Percentiles rank a stretch among this genome's conserved stretches.
Conservation (phyloP, 2,329 filamentous ascomycete genomes). For the Nothomitra cinnamomea region DNA sequence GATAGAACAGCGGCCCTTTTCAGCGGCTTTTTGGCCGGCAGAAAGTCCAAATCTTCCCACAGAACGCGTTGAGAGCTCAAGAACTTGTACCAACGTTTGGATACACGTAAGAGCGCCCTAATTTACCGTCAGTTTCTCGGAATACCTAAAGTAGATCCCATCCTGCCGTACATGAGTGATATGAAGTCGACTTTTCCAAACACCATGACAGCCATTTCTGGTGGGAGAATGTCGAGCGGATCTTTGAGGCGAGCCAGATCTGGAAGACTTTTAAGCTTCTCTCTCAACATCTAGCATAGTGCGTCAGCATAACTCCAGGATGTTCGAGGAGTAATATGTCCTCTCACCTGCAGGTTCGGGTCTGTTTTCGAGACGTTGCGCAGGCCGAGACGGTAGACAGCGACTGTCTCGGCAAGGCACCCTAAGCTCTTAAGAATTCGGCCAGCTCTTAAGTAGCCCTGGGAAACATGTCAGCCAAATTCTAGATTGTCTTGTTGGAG, state of each 20-base stretch:
- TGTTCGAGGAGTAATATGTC: conserved; percentile 10
- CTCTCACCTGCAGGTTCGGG: conserved; percentile 16
- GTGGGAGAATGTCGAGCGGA: conserved; percentile 34
- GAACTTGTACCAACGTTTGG: conserved; percentile 35
- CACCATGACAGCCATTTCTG: conserved; percentile 35
- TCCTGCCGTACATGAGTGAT: conserved; percentile 26
- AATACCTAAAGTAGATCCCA: neutral
- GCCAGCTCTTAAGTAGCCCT: conserved; percentile 39
- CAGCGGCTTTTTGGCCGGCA: conserved; percentile 25
- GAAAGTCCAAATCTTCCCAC: conserved; percentile 38
- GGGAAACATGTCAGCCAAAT: neutral
- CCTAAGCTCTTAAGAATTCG: conserved; percentile 25
- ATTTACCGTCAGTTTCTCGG: conserved; percentile 5
- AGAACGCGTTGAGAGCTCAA: conserved; percentile 28
- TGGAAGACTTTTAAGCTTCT: neutral
- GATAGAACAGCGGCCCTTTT: conserved; percentile 18
- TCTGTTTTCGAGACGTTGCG: conserved; percentile 23
- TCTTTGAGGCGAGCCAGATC: conserved; percentile 17
- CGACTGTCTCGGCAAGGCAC: conserved; percentile 25
- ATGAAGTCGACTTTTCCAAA: conserved; percentile 34
- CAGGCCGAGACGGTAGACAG: conserved; percentile 29
- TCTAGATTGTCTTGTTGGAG: neutral
- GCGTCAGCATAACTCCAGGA: neutral
- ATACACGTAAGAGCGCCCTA: conserved; percentile 34
- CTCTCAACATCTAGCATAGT: neutral